Evolutionary conservation across 2,329 filamentous ascomycete genomes (phyloP), one percentile per base, ranked within the genome.

Genomic region (Lachnellula arida): DNA sequence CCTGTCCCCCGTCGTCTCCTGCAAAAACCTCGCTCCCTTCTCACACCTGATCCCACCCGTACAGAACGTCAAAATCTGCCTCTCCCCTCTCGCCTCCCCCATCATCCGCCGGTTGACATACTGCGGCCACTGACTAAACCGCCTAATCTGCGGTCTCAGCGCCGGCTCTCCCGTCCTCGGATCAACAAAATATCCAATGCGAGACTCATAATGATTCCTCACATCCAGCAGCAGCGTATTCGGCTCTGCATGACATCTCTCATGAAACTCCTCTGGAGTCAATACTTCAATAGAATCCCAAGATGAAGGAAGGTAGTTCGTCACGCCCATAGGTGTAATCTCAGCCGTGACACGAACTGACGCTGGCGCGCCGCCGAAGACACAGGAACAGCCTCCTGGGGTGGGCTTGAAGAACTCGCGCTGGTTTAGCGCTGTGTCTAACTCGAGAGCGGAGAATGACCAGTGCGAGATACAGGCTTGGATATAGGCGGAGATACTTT

Each of bases 1-100:
- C 17, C 37, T 60, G 43, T 65, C 63, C 12, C 60, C 60, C 4
- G 59, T 57, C 44, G 65, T 65, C 47, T 71, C 68, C 23, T 64
- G 54, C 50, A 71, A 56, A 39, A 60, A 71, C 23, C 68, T 53
- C 12, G 65, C 65, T 11, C 65, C 68, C 40, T 71, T 71, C 53
- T 71, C 68, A 22, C 68, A 71, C 11, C 68, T 54, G 14, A 71
- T 70, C 0, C 68, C 68, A 3, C 68, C 68, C 0, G 68, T 71
- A 47, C 68, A 71, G 47, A 70, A 71, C 3, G 67, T 67, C 52
- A 70, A 51, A 25, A 70, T 65, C 2, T 66, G 58, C 39, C 56
- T 67, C 3, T 50, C 56, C 25, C 40, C 28, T 19, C 23, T n/a
- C 3, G 17, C 44, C 19, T 47, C 46, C 39, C 44, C 54, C n/a